phyloP scores from a whole-genome alignment of 176 grass and related monocot species.

The Avena atlantica region DNA sequence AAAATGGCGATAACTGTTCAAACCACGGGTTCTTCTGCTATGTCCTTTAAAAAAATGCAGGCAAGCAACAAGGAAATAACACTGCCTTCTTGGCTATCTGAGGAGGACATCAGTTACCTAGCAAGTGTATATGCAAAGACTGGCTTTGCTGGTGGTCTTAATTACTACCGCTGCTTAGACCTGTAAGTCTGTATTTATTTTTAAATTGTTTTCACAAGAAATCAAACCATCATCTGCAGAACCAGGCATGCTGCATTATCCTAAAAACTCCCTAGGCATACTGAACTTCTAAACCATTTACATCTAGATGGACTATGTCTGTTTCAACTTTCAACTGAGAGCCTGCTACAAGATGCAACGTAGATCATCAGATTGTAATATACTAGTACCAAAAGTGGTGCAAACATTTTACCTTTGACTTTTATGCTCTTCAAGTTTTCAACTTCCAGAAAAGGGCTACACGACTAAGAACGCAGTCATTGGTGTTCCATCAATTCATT shows the following conservation, averaged over 20 bases:
- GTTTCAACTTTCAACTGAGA: not conserved
- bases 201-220: not conserved
- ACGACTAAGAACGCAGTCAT: not conserved
- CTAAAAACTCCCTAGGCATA: not conserved
- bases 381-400: not conserved
- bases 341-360: not conserved
- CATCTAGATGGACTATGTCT: not conserved
- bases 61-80: slow-evolving; percentile 35
- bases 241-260: not conserved
- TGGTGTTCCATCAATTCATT: not conserved
- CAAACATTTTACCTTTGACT: not conserved
- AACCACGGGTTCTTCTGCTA: slow-evolving; percentile 46
- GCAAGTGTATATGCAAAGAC: slow-evolving; percentile 61
- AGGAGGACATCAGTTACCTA: slow-evolving; percentile 74
- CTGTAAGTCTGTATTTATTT: slow-evolving; percentile 44
- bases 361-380: not conserved
- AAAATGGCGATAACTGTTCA: slow-evolving; percentile 48
- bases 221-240: not conserved
- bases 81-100: slow-evolving; percentile 66
- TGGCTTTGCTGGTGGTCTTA: slow-evolving; percentile 56
- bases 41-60: slow-evolving; percentile 44
- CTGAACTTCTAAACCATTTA: not conserved
- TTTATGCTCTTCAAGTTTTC: not conserved
- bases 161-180: slow-evolving; percentile 61
- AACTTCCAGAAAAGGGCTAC: not conserved